phyloP scores from a whole-genome alignment of 129 eudicot species.

The Pseudognaphalium luteoalbum region DNA sequence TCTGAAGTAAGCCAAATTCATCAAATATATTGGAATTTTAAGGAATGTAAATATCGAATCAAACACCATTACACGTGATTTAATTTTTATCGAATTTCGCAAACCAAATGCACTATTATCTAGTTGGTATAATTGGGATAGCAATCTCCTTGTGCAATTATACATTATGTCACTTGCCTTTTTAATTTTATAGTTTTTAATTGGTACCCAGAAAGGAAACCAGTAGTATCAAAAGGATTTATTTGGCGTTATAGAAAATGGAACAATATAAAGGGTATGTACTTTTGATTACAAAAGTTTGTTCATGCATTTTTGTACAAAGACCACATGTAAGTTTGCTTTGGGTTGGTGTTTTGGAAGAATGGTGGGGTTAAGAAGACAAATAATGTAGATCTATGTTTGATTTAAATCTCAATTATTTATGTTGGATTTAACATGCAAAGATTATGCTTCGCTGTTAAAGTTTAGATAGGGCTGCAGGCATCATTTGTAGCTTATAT shows the following conservation, averaged over 20 bases:
- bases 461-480: slow-evolving; percentile 15
- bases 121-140: background rate
- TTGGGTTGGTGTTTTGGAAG: slow-evolving; percentile 21
- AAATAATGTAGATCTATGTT: slow-evolving; percentile 22
- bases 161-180: background rate
- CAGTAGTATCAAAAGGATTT: background rate
- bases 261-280: background rate
- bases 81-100: too few relatives aligned
- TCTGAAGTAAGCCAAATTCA: too few relatives aligned
- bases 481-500: background rate
- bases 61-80: too few relatives aligned
- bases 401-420: slow-evolving; percentile 26
- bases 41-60: too few relatives aligned
- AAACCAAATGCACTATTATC: too few relatives aligned
- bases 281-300: slow-evolving; percentile 22
- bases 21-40: too few relatives aligned
- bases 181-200: background rate
- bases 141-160: background rate
- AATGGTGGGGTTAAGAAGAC: slow-evolving; percentile 37
- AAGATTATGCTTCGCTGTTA: slow-evolving; percentile 33
- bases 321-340: slow-evolving; percentile 33
- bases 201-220: slow-evolving; percentile 13
- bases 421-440: slow-evolving; percentile 19
- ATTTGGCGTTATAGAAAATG: slow-evolving; percentile 10
- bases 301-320: slow-evolving; percentile 38